A percentile compares a stretch with the other conserved stretches of the same genome.
Evolutionary conservation across 345 rosid genomes (phyloP).

Genomic region (Corymbia maculata): DNA sequence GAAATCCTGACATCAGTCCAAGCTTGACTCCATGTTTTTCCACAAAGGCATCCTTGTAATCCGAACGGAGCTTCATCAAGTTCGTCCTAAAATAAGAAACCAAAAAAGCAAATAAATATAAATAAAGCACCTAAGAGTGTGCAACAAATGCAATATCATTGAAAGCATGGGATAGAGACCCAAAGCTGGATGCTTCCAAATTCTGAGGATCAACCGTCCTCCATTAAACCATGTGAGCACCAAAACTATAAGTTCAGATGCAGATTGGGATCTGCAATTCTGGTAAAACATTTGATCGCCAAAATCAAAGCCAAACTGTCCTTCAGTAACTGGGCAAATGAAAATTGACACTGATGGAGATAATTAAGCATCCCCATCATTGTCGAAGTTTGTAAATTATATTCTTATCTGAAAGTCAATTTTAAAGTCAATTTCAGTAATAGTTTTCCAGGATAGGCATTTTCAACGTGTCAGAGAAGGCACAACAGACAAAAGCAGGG

Average conservation of each 20-base stretch:
- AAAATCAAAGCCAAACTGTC: not conserved
- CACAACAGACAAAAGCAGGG: not conserved
- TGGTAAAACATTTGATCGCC: not conserved
- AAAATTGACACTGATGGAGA: not conserved
- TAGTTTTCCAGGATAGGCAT: not conserved
- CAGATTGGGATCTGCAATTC: not conserved
- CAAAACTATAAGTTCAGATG: not conserved
- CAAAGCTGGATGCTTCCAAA: not conserved
- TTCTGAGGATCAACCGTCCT: not conserved
- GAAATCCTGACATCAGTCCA: conserved; percentile 97
- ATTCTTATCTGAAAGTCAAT: not conserved
- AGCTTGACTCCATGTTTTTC: conserved; percentile 98
- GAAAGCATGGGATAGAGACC: not conserved
- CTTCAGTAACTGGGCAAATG: not conserved
- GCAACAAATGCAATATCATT: not conserved
- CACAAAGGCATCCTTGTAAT: conserved; percentile 89
- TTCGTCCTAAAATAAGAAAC: conserved; percentile 57
- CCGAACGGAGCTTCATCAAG: conserved; percentile 95
- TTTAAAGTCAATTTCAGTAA: not conserved
- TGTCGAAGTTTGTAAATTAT: not conserved
- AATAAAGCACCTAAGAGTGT: not conserved
- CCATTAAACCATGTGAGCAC: not conserved
- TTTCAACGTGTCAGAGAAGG: not conserved
- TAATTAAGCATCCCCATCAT: not conserved
- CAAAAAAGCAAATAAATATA: not conserved